Conservation (phyloP, 2,329 filamentous ascomycete species). For the Cladosporium sp. region DNA sequence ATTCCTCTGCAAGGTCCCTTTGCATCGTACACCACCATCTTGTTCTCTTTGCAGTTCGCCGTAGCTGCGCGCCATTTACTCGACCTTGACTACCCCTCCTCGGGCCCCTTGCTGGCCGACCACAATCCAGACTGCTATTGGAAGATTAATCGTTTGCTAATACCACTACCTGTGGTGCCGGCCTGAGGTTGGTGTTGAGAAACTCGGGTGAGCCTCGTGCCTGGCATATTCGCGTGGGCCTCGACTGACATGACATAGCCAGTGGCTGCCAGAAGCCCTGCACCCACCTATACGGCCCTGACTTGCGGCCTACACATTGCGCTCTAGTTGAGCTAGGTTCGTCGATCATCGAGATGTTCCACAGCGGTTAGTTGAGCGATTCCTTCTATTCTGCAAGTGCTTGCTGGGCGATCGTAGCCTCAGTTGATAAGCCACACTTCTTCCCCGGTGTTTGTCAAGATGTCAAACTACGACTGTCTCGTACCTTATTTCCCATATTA, state of each 20-base stretch:
- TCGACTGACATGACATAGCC: slow-evolving; percentile 29
- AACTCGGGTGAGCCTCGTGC: slow-evolving; percentile 31
- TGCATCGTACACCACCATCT: slow-evolving; percentile 29
- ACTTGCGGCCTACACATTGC: slow-evolving; percentile 28
- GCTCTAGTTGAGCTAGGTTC: slow-evolving; percentile 28
- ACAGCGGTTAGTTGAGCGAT: slow-evolving; percentile 35
- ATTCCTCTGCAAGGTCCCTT: slow-evolving; percentile 29
- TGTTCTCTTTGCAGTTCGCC: slow-evolving; percentile 23
- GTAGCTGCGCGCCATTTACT: slow-evolving; percentile 18
- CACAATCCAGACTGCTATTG: slow-evolving; percentile 34
- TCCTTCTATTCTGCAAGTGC: slow-evolving; percentile 12
- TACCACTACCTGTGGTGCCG: slow-evolving; percentile 26
- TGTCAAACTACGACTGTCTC: neutral
- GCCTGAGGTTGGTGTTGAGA: slow-evolving; percentile 24
- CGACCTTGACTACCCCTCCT: slow-evolving; percentile 8
- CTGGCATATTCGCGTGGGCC: slow-evolving; percentile 35
- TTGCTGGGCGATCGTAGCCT: neutral
- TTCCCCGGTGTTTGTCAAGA: slow-evolving; percentile 19
- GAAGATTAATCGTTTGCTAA: slow-evolving; percentile 28
- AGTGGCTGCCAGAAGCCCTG: slow-evolving; percentile 28
- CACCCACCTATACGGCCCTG: slow-evolving; percentile 33
- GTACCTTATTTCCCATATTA: neutral
- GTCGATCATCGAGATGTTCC: slow-evolving; percentile 31
- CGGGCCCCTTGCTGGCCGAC: slow-evolving; percentile 32
- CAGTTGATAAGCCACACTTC: slow-evolving; percentile 36